Evolutionary conservation across 306 rosid genomes (phyloP).

Genomic region (Cicer cuneatum): DNA sequence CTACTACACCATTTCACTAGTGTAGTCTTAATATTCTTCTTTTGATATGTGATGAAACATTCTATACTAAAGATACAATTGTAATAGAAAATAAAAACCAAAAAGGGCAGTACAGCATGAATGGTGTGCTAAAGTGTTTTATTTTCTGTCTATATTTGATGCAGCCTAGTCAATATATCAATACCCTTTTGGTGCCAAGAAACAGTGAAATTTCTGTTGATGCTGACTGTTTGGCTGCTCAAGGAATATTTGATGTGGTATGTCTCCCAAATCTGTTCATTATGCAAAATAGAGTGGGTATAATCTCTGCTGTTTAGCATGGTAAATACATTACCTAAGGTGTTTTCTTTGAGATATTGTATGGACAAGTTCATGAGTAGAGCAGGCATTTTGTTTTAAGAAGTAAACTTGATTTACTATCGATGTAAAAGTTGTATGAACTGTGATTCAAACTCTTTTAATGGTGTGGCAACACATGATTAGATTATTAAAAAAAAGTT

Average conservation of each 20-base stretch:
- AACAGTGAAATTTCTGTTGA: slow-evolving; percentile 72
- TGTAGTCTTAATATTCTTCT: slow-evolving; percentile 12
- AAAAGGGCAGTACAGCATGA: neutral
- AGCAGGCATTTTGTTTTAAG: slow-evolving; percentile 26
- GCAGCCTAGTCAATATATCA: slow-evolving; percentile 79
- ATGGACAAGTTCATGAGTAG: slow-evolving; percentile 25
- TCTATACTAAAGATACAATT: neutral
- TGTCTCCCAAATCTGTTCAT: slow-evolving; percentile 41
- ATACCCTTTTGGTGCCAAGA: slow-evolving; percentile 79
- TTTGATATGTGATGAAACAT: slow-evolving; percentile 2
- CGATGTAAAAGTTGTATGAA: slow-evolving; percentile 8
- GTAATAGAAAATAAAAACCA: slow-evolving; percentile 16
- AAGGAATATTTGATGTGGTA: slow-evolving; percentile 89
- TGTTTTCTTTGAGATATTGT: neutral
- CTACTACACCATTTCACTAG: neutral
- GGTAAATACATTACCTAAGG: slow-evolving; percentile 14
- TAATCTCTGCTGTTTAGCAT: slow-evolving; percentile 10
- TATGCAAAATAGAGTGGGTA: slow-evolving; percentile 20
- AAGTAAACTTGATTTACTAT: slow-evolving; percentile 11
- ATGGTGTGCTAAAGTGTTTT: slow-evolving; percentile 19
- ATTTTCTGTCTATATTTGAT: slow-evolving; percentile 38
- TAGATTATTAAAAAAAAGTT: slow-evolving; percentile 10
- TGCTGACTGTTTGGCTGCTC: slow-evolving; percentile 62
- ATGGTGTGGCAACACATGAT: neutral
- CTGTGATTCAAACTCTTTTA: neutral